Evolutionary conservation across 257 asterid genomes (phyloP).

Genomic region (Solanum etuberosum): DNA sequence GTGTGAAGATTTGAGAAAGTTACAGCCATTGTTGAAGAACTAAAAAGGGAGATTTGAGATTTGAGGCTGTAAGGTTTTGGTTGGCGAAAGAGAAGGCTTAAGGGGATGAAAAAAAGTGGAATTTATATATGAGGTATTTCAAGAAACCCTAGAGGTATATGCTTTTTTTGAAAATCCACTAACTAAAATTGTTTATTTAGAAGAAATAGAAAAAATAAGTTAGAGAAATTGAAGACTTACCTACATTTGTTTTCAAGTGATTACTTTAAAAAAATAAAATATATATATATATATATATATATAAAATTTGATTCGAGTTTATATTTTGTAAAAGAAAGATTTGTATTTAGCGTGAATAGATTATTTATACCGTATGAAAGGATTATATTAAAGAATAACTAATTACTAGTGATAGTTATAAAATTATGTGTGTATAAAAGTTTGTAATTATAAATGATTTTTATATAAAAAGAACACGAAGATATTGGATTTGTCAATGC

Average conservation of each 20-base stretch:
- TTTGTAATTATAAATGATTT: not conserved
- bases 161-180: not conserved
- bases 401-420: not conserved
- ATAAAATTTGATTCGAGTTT: too few relatives aligned
- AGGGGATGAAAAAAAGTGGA: not conserved
- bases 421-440: not conserved
- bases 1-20: slow-evolving; percentile 74
- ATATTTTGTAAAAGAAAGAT: too few relatives aligned
- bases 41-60: not conserved
- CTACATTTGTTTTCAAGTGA: not conserved
- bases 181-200: not conserved
- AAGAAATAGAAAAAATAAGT: too few relatives aligned
- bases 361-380: not conserved
- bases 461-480: too few relatives aligned
- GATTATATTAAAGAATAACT: too few relatives aligned
- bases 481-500: not conserved
- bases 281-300: too few relatives aligned
- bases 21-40: slow-evolving; percentile 43
- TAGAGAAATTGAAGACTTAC: too few relatives aligned
- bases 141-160: slow-evolving; percentile 31
- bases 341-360: not conserved
- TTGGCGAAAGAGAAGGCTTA: not conserved
- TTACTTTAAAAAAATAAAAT: too few relatives aligned
- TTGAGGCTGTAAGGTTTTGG: slow-evolving; percentile 5
- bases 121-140: slow-evolving; percentile 22